Conservation (phyloP, 2,329 filamentous ascomycete genomes). For the Aspergillus ustus region DNA sequence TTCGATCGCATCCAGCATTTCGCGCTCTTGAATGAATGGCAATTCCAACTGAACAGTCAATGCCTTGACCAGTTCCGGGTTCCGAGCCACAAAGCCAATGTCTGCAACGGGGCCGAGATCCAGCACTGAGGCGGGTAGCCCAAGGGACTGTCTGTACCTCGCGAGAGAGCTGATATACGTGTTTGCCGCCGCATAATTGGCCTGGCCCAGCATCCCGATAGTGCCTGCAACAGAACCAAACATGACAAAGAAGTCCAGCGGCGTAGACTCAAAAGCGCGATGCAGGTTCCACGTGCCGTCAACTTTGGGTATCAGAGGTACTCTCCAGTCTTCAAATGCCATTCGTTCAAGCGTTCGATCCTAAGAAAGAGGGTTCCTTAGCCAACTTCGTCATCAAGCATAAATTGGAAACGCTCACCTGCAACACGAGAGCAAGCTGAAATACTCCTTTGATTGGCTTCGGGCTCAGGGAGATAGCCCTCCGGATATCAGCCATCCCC, state of each 20-base stretch:
- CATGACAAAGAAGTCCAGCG: constrained; percentile 51
- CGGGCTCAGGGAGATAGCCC: constrained; percentile 3
- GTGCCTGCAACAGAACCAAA: constrained; percentile 42
- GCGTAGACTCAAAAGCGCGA: constrained; percentile 14
- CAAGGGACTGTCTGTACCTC: constrained; percentile 28
- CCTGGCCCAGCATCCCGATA: constrained; percentile 35
- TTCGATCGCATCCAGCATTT: neutral
- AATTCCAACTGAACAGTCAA: neutral
- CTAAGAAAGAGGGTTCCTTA: neutral
- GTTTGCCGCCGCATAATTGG: constrained; percentile 45
- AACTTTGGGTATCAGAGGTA: constrained; percentile 40
- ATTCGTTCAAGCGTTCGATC: constrained; percentile 22
- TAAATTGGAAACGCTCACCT: neutral
- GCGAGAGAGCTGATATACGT: constrained; percentile 41
- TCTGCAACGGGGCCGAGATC: constrained; percentile 30
- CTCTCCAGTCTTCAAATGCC: constrained; percentile 36
- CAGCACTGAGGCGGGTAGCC: constrained; percentile 24
- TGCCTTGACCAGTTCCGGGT: neutral
- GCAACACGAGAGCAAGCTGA: constrained; percentile 26
- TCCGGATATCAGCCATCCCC: constrained; percentile 11
- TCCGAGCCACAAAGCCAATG: constrained; percentile 16
- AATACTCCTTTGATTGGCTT: constrained; percentile 24
- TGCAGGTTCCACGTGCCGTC: constrained; percentile 37
- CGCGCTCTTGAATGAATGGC: neutral
- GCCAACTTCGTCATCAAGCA: accelerated